These are phyloP conservation scores for Trametes gibbosa DNA, from an alignment of 768 basidiomycete genomes.

Conservation along the genomic window DNA sequence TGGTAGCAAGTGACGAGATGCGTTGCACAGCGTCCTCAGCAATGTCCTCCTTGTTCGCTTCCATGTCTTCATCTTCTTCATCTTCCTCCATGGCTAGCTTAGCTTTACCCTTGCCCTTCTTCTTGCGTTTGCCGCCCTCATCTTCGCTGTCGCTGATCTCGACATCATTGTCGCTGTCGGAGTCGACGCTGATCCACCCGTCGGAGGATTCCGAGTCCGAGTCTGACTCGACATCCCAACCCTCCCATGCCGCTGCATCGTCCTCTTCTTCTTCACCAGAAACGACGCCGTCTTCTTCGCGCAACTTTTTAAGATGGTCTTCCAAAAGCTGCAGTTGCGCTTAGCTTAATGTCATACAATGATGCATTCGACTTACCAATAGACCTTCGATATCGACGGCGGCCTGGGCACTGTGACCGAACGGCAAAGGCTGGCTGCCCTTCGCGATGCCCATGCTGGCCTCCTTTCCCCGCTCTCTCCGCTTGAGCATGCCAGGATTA, in stretches of 20 bases:
- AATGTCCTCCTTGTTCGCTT: conserved; percentile 15
- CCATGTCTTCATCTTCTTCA: conserved; percentile 63
- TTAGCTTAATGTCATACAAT: neutral
- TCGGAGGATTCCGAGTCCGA: conserved; percentile 48
- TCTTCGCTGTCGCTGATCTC: conserved; percentile 89
- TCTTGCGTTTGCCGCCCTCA: conserved; percentile 38
- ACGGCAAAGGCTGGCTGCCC: conserved; percentile 70
- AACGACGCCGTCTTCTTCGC: conserved; percentile 52
- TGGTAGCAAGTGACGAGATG: conserved; percentile 71
- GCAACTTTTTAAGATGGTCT: conserved; percentile 73
- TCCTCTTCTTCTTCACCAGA: conserved; percentile 54
- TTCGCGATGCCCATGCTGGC: conserved; percentile 73
- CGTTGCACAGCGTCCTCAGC: conserved; percentile 34
- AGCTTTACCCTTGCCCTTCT: conserved; percentile 21
- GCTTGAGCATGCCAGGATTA: conserved; percentile 89
- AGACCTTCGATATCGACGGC: conserved; percentile 90
- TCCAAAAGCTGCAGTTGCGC: conserved; percentile 66
- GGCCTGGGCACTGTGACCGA: conserved; percentile 73
- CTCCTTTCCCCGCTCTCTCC: conserved; percentile 88
- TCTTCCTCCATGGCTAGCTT: conserved; percentile 48
- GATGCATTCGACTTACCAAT: conserved; percentile 47
- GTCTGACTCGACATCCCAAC: conserved; percentile 85
- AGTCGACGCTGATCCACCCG: conserved; percentile 80
- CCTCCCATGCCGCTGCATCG: conserved; percentile 75
- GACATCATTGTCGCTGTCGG: conserved; percentile 64